Evolutionary conservation across 179 eudicot genomes (phyloP), one percentile per base, ranked within the genome.

Genomic region (Silene noctiflora): DNA sequence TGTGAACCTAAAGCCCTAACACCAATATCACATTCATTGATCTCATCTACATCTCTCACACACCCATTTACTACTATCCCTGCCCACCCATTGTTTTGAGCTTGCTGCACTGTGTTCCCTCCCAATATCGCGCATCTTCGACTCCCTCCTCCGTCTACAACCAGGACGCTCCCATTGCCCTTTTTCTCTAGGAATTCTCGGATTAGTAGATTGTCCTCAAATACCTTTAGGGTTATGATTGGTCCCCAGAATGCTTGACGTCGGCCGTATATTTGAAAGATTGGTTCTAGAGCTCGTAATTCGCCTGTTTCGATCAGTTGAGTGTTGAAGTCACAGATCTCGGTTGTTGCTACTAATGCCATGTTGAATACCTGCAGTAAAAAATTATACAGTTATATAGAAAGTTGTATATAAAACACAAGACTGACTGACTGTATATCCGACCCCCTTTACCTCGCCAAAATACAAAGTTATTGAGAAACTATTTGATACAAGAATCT

Each of bases 1-100:
- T 80, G 79, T 24, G 83, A 63, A 63, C 71, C 79, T 62, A 80
- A 67, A 12, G 83, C 79, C 51, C 83, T 64, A 4, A 80, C 79
- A 11, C 83, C 83, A 35, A 80, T 80, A 13, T 75, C 83, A 55
- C 81, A 78, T 2, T 76, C 76, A 64, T 78, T 78, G 21, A 78
- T 78, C 67, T 78, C 81, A 51, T 78, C 76, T 0, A 78, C 81
- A 12, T 78, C 81, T 16, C 81, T 67, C 21, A 78, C 46, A 10
- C 81, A 80, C 20, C 83, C 83, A n/a, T 80, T 75, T n/a, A 80
- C 79, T 4, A 75, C 79, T 9, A 75, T 76, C 25, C 79, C 83
- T 9, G 76, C 58, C 83, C 83, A 80, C 27, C 83, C 83, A 7
- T 80, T 80, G 21, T 80, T 80, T 51, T 80, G 83, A 14, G 83